A percentile compares a stretch with the other conserved stretches of the same genome.
These are phyloP conservation scores for Phialophora chinensis DNA, from an alignment of 2,329 filamentous ascomycete species.

Conservation along the genomic window DNA sequence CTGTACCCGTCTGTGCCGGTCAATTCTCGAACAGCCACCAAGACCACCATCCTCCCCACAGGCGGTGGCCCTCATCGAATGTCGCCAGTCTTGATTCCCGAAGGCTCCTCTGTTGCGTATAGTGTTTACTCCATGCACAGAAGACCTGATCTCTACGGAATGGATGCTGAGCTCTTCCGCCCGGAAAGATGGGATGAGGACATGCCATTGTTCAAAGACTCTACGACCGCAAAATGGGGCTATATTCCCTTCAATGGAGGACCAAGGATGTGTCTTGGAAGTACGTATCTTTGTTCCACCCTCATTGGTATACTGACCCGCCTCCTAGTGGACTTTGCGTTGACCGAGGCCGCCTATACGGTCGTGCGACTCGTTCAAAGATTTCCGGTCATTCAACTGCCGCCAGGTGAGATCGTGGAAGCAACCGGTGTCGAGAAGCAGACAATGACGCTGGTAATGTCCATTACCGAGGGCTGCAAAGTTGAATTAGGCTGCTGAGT, in stretches of 20 bases:
- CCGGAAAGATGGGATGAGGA: conserved; percentile 59
- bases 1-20: conserved; percentile 79
- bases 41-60: conserved; percentile 74
- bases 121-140: conserved; percentile 60
- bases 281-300: conserved; percentile 40
- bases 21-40: conserved; percentile 73
- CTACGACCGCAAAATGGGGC: conserved; percentile 55
- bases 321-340: conserved; percentile 59
- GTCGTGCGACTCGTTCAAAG: conserved; percentile 50
- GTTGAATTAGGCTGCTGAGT: conserved; percentile 20
- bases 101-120: conserved; percentile 56
- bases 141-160: conserved; percentile 50
- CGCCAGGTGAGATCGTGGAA: conserved; percentile 26
- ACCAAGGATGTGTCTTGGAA: conserved; percentile 59
- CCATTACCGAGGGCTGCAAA: conserved; percentile 32
- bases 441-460: conserved; percentile 36
- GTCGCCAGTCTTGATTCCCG: conserved; percentile 53
- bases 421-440: conserved; percentile 34
- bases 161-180: conserved; percentile 52
- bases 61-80: conserved; percentile 59
- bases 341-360: conserved; percentile 62
- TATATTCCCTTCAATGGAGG: conserved; percentile 62
- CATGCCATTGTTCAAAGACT: conserved; percentile 53
- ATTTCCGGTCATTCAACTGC: conserved; percentile 29
- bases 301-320: background rate